Evolutionary conservation across 805 yeast species (phyloP), one percentile per base, ranked within the genome.

Genomic region (Saturnispora kantuleensis): DNA sequence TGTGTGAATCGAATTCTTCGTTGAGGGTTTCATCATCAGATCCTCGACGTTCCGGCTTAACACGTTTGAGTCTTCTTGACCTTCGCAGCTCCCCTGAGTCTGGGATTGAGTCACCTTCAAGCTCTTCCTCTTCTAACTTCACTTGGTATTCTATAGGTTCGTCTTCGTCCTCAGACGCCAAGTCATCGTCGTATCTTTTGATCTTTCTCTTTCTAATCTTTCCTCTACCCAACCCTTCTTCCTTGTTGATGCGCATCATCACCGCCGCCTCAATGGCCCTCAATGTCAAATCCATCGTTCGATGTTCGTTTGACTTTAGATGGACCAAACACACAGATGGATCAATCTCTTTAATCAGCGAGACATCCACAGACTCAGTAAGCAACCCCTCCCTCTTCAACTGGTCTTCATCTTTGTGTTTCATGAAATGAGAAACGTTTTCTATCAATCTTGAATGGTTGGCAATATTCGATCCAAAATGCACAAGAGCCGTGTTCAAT

Each of bases 381-480:
- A 11, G 12, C 13, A 28, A 15, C 11, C 36, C 13, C 21, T 42
- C 45, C 21, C 32, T 31, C 15, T 42, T 37, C 11, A 36, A 21
- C 32, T 42, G 41, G 32, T 36, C 41, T 42, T 42, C 41, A 31
- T 42, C 41, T 11, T 42, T 42, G 13, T 42, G 35, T 21, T 15
- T 42, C 15, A 42, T 13, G 5, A 41, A 36, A 3, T 46, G 49
- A 18, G 50, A 50, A 21, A 62, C 54, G 38, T 59, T 58, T 16
- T 56, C 52, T 9, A 66, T 56, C 31, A 64, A 46, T 29, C 67
- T 62, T 18, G 68, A 57, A 42, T 64, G 68, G 28, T 69, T 67
- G 2, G 72, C 58, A 17, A 68, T 60, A 47, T 70, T 71, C 3
- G 74, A 62, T 3, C 74, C 76, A 35, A 71, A 53, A 42, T 57